phyloP scores from a whole-genome alignment of 345 rosid genomes.

The Capsella bursapastoris region DNA sequence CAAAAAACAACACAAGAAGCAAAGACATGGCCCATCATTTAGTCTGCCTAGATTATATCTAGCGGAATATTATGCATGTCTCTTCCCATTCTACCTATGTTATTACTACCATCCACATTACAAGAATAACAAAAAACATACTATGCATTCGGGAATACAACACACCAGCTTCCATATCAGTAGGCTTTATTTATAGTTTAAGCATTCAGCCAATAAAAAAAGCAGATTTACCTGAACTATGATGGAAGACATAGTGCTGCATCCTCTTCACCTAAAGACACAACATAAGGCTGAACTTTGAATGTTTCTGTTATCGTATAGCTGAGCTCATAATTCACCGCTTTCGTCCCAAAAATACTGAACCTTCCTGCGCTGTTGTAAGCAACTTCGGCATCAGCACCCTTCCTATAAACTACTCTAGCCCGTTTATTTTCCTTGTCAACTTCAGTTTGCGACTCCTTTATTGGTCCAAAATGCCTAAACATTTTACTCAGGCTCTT shows the following conservation, averaged over 20 bases:
- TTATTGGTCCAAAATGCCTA: slow-evolving; percentile 77
- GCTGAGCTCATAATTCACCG: slow-evolving; percentile 82
- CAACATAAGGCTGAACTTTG: slow-evolving; percentile 47
- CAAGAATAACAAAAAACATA: neutral
- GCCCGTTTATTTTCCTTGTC: slow-evolving; percentile 77
- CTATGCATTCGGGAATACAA: neutral
- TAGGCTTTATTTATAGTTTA: neutral
- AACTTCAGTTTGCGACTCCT: slow-evolving; percentile 73
- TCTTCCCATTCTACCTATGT: neutral
- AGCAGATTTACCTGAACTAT: slow-evolving; percentile 45
- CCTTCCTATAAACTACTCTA: slow-evolving; percentile 81
- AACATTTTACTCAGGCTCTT: slow-evolving; percentile 80
- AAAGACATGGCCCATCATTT: slow-evolving; percentile 12
- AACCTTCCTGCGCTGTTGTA: slow-evolving; percentile 75
- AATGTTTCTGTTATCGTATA: slow-evolving; percentile 60
- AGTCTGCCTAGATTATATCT: slow-evolving; percentile 1
- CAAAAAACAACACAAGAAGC: neutral
- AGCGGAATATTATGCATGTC: neutral
- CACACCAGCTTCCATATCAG: slow-evolving; percentile 11
- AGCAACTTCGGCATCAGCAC: slow-evolving; percentile 82
- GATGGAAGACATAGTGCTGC: slow-evolving; percentile 35
- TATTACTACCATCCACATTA: neutral
- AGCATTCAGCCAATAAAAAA: neutral
- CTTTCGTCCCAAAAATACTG: slow-evolving; percentile 70
- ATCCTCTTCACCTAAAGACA: slow-evolving; percentile 51